Conservation (phyloP, 1,139 yeast species). For the Sugiyamaella grinbergsii region DNA sequence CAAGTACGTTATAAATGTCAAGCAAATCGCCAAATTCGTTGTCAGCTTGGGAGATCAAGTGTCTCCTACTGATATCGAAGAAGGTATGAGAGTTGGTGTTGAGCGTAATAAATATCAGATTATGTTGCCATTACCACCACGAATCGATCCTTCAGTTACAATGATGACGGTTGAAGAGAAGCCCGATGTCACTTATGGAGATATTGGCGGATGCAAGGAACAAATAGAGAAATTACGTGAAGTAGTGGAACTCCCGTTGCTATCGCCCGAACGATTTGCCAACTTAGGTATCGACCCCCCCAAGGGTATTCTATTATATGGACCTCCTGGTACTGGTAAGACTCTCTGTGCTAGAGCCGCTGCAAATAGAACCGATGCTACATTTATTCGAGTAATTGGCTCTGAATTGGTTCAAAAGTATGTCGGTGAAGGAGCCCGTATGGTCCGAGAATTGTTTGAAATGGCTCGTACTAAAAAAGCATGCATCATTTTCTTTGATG, state of each 20-base stretch:
- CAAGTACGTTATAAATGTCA: slow-evolving; percentile 92
- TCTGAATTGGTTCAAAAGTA: slow-evolving; percentile 97
- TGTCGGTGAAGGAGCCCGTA: slow-evolving; percentile 99
- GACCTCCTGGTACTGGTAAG: slow-evolving; percentile 99
- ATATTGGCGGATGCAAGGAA: slow-evolving; percentile 97
- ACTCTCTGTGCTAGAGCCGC: slow-evolving; percentile 98
- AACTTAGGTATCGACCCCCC: slow-evolving; percentile 98
- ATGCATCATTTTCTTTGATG: slow-evolving; percentile 94
- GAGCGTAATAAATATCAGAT: slow-evolving; percentile 96
- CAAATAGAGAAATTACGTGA: slow-evolving; percentile 96
- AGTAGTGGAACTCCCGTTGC: slow-evolving; percentile 91
- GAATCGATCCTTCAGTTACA: slow-evolving; percentile 97
- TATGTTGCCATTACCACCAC: slow-evolving; percentile 94
- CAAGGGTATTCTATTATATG: slow-evolving; percentile 91
- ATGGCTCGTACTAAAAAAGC: slow-evolving; percentile 99
- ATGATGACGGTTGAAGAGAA: slow-evolving; percentile 99
- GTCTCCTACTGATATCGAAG: slow-evolving; percentile 97
- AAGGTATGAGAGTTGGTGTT: slow-evolving; percentile 99
- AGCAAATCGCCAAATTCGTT: slow-evolving; percentile 97
- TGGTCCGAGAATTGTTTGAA: slow-evolving; percentile 97
- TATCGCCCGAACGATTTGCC: slow-evolving; percentile 95
- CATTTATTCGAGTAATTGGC: slow-evolving; percentile 96
- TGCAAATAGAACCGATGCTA: slow-evolving; percentile 98
- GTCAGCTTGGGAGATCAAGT: slow-evolving; percentile 96
- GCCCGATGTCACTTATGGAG: slow-evolving; percentile 82